A percentile compares a stretch with the other conserved stretches of the same genome.
phyloP scores from a whole-genome alignment of 2,329 filamentous ascomycete species.

The Beauveria varroae region DNA sequence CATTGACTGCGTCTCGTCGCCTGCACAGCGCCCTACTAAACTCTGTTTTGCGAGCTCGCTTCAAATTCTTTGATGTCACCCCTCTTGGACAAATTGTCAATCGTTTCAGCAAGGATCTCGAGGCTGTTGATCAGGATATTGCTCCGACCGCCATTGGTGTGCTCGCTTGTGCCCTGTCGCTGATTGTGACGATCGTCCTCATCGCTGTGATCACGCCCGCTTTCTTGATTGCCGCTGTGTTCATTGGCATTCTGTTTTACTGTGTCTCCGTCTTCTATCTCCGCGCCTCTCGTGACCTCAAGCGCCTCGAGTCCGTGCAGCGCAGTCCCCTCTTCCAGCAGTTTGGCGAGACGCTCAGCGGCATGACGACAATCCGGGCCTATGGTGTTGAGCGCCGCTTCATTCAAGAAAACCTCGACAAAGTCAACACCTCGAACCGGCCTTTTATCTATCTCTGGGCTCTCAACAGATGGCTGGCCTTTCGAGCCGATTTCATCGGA shows the following conservation, averaged over 20 bases:
- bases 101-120: conserved; percentile 94
- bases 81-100: conserved; percentile 97
- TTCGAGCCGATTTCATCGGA: conserved; percentile 84
- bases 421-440: conserved; percentile 84
- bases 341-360: conserved; percentile 90
- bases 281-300: conserved; percentile 86
- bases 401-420: conserved; percentile 79
- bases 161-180: conserved; percentile 54
- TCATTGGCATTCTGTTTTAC: conserved; percentile 79
- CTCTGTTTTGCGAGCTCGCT: conserved; percentile 78
- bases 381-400: conserved; percentile 93
- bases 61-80: conserved; percentile 96
- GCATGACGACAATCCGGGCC: conserved; percentile 93
- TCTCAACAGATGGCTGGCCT: conserved; percentile 91
- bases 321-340: conserved; percentile 95
- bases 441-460: conserved; percentile 97
- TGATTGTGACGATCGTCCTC: conserved; percentile 78
- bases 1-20: conserved; percentile 76
- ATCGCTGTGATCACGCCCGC: conserved; percentile 85
- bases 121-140: conserved; percentile 91
- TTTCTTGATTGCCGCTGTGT: conserved; percentile 78
- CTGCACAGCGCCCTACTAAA: conserved; percentile 75
- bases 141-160: conserved; percentile 80
- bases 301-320: conserved; percentile 89
- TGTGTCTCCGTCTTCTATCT: conserved; percentile 83